Evolutionary conservation across 352 stramenopile genomes (phyloP).

Genomic region (Phytophthora syringae): DNA sequence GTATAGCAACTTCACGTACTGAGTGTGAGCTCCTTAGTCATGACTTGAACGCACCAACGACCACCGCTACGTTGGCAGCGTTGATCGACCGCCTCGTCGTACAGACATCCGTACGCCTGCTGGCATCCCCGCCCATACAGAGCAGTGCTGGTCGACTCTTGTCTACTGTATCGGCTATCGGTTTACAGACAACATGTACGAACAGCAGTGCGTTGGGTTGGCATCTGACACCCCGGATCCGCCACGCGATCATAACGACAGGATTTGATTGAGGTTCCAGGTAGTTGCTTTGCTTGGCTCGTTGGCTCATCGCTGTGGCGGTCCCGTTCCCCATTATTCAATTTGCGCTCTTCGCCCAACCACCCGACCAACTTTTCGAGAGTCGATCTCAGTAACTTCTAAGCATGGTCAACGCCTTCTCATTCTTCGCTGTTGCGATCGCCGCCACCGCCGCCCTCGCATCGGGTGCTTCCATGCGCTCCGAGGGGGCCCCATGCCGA

Average conservation of each 20-base stretch:
- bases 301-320: slow-evolving; percentile 5
- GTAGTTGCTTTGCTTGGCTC: background rate
- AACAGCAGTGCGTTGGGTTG: background rate
- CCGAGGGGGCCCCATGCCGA: slow-evolving; percentile 32
- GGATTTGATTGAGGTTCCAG: slow-evolving; percentile 36
- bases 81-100: slow-evolving; percentile 15
- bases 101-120: background rate
- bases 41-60: background rate
- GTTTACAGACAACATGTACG: too few relatives aligned
- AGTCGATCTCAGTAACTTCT: background rate
- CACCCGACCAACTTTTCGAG: background rate
- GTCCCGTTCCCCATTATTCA: slow-evolving; percentile 14
- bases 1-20: too few relatives aligned
- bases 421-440: slow-evolving; percentile 15
- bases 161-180: background rate
- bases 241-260: slow-evolving; percentile 20
- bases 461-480: slow-evolving; percentile 29
- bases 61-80: slow-evolving; percentile 3
- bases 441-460: slow-evolving; percentile 17
- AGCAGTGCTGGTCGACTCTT: slow-evolving; percentile 12
- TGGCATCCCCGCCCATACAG: slow-evolving; percentile 1
- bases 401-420: slow-evolving; percentile 37
- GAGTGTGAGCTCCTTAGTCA: background rate
- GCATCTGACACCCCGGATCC: slow-evolving; percentile 24
- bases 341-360: slow-evolving; percentile 17